Percentiles rank a stretch among this genome's conserved stretches.
Conservation (phyloP, 768 basidiomycete species). For the Amanita jacksonii region DNA sequence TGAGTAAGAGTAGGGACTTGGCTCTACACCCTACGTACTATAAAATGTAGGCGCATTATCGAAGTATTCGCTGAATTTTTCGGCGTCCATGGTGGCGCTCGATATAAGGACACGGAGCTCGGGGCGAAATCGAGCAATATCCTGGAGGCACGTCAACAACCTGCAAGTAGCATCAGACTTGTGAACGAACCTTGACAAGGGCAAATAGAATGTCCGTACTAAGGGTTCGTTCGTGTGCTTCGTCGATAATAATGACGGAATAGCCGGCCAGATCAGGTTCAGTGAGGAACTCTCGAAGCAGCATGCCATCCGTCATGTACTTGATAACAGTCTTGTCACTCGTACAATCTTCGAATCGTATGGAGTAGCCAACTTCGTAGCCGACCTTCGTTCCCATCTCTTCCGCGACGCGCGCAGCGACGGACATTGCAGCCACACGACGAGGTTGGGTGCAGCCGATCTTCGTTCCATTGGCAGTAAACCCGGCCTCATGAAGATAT, state of each 20-base stretch:
- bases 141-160: slow-evolving; percentile 39
- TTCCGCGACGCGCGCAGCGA: slow-evolving; percentile 97
- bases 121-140: slow-evolving; percentile 93
- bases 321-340: slow-evolving; percentile 98
- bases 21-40: slow-evolving; percentile 36
- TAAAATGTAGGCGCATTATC: slow-evolving; percentile 94
- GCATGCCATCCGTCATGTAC: slow-evolving; percentile 99
- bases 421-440: slow-evolving; percentile 98
- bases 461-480: slow-evolving; percentile 78
- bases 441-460: slow-evolving; percentile 97
- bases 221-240: slow-evolving; percentile 95
- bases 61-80: slow-evolving; percentile 97
- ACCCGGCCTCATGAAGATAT: slow-evolving; percentile 97
- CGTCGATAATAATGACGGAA: slow-evolving; percentile 93
- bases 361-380: slow-evolving; percentile 98
- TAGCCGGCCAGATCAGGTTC: slow-evolving; percentile 96
- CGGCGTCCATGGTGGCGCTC: slow-evolving; percentile 93
- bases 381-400: slow-evolving; percentile 98
- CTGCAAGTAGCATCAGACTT: slow-evolving; percentile 13
- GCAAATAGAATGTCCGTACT: slow-evolving; percentile 99
- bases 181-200: slow-evolving; percentile 82
- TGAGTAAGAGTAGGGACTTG: background rate
- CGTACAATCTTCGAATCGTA: slow-evolving; percentile 98
- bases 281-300: slow-evolving; percentile 92
- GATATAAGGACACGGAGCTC: slow-evolving; percentile 92